A percentile compares a stretch with the other conserved stretches of the same genome.
Evolutionary conservation across 768 basidiomycete genomes (phyloP).

Genomic region (Lactarius quietus): DNA sequence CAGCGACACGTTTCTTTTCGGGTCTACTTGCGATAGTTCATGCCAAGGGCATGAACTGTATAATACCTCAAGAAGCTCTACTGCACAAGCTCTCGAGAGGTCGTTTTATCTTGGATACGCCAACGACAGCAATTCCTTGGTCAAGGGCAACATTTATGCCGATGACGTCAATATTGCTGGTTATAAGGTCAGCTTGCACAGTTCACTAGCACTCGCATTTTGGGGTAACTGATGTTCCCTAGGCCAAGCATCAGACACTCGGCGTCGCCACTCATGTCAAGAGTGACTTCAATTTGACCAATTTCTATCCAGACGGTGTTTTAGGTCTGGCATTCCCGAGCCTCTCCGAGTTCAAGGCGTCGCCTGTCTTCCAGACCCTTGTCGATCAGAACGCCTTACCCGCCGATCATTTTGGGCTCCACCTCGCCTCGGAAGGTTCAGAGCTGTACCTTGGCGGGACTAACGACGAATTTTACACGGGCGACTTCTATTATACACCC

Average conservation of each 20-base stretch:
- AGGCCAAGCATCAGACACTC: conserved; percentile 38
- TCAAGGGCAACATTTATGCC: conserved; percentile 38
- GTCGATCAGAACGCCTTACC: conserved; percentile 34
- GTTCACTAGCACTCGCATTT: conserved; percentile 23
- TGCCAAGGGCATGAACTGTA: conserved; percentile 27
- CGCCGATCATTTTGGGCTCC: conserved; percentile 46
- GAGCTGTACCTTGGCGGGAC: conserved; percentile 17
- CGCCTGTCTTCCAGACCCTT: conserved; percentile 40
- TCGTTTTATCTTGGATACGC: conserved; percentile 37
- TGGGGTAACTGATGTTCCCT: neutral
- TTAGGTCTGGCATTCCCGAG: conserved; percentile 39
- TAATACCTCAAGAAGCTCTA: neutral
- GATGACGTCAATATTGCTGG: conserved; percentile 43
- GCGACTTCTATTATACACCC: conserved; percentile 9
- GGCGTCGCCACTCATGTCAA: conserved; percentile 42
- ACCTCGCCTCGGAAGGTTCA: too few relatives aligned
- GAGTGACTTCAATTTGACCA: conserved; percentile 13
- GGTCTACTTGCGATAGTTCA: conserved; percentile 29
- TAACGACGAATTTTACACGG: neutral
- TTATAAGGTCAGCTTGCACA: conserved; percentile 8
- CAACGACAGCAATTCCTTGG: conserved; percentile 35
- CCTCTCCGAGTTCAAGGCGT: conserved; percentile 27
- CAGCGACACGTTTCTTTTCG: conserved; percentile 36
- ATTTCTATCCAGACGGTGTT: conserved; percentile 39
- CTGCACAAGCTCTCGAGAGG: conserved; percentile 28